phyloP scores from a whole-genome alignment of 345 rosid genomes.

The Eucalyptus victrix region DNA sequence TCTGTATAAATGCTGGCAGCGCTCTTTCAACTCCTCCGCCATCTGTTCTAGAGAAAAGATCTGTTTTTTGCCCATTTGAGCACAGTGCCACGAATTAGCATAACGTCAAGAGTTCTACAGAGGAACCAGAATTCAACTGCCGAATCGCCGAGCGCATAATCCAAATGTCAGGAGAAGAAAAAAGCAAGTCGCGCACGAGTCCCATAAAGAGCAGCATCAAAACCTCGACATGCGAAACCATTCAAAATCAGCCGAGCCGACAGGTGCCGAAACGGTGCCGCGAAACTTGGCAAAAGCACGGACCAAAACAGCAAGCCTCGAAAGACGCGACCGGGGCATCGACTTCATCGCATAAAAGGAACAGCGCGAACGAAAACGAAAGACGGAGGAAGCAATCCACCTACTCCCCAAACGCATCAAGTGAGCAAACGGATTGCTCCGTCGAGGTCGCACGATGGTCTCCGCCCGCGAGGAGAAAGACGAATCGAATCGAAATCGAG shows the following conservation, averaged over 20 bases:
- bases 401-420: neutral
- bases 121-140: neutral
- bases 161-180: neutral
- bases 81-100: neutral
- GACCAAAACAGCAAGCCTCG: neutral
- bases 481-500: neutral
- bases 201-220: neutral
- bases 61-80: slow-evolving; percentile 6
- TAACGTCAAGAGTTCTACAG: neutral
- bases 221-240: neutral
- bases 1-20: slow-evolving; percentile 59
- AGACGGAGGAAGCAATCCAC: neutral
- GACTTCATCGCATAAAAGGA: neutral
- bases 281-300: neutral
- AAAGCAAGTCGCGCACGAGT: neutral
- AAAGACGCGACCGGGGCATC: neutral
- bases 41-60: slow-evolving; percentile 39
- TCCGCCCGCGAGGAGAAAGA: neutral
- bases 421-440: neutral
- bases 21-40: slow-evolving; percentile 61
- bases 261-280: neutral
- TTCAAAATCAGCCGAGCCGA: neutral
- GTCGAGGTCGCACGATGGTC: neutral
- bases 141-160: neutral
- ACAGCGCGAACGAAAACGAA: neutral